Percentiles rank a stretch among this genome's conserved stretches.
phyloP scores from a whole-genome alignment of 345 rosid species.

The Crucihimalaya himalaica region DNA sequence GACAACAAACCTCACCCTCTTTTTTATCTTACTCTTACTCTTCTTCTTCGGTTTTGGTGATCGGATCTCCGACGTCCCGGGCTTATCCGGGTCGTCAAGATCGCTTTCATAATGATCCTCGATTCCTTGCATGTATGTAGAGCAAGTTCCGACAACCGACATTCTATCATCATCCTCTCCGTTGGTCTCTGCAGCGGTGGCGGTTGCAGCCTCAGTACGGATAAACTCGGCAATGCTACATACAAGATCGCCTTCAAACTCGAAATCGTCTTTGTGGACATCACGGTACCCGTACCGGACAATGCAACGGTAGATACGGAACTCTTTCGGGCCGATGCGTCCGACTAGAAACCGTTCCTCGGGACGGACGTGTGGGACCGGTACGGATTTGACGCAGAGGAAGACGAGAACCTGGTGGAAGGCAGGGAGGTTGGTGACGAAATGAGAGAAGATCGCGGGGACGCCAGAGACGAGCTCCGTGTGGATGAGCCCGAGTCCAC shows the following conservation, averaged over 20 bases:
- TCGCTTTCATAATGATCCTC: slow-evolving; percentile 44
- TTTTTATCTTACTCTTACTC: slow-evolving; percentile 46
- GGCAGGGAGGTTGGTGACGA: slow-evolving; percentile 96
- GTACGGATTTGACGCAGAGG: slow-evolving; percentile 92
- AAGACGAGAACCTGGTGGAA: slow-evolving; percentile 92
- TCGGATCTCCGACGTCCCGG: slow-evolving; percentile 68
- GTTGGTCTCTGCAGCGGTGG: slow-evolving; percentile 22
- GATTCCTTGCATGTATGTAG: slow-evolving; percentile 59
- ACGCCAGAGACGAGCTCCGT: slow-evolving; percentile 93
- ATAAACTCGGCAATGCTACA: slow-evolving; percentile 88
- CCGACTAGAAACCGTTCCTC: slow-evolving; percentile 90
- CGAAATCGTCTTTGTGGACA: slow-evolving; percentile 82
- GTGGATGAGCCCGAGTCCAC: slow-evolving; percentile 86
- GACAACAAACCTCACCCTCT: slow-evolving; percentile 72
- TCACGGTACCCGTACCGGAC: slow-evolving; percentile 92
- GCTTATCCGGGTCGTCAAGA: slow-evolving; percentile 37
- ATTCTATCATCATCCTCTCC: slow-evolving; percentile 53
- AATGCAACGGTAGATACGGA: slow-evolving; percentile 82
- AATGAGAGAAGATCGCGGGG: slow-evolving; percentile 97
- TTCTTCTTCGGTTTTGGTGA: slow-evolving; percentile 59
- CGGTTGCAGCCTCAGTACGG: slow-evolving; percentile 50
- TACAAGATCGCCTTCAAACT: slow-evolving; percentile 87
- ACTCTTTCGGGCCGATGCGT: slow-evolving; percentile 73
- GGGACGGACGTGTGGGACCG: slow-evolving; percentile 89
- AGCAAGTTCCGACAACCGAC: slow-evolving; percentile 84